Evolutionary conservation across 768 basidiomycete genomes (phyloP), one percentile per base, ranked within the genome.

Genomic region (Naganishia friedmannii): DNA sequence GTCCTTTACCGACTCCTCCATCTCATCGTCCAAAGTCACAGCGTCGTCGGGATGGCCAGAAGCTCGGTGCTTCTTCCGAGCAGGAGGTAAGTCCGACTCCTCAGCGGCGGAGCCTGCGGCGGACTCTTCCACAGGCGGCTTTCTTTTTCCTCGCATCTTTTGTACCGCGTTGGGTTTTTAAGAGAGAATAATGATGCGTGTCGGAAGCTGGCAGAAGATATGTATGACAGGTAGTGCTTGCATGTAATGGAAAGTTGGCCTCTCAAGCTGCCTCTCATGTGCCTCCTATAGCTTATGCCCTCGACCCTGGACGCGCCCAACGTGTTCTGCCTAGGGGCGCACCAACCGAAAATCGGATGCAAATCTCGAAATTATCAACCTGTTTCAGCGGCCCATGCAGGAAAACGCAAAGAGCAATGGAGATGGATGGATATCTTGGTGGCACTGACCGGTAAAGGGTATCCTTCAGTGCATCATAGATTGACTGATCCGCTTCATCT

Each of bases 141-240:
- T 63, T n/a, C 60, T 34, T n/a, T 63, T 63, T 45, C 60, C 60
- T 39, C n/a, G 37, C 60, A 63, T 63, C 6, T 29, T 42, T 8
- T 42, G 15, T 5, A 15, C 42, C 15, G 34, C 12, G 34, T n/a
- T n/a, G n/a, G n/a, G n/a, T n/a, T n/a, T n/a, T n/a, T 4, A 37
- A 37, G 34, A 5, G 34, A 37, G 34, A 12, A 4, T 37, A 12
- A 37, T 15, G 15, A 13, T 42, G 42, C 42, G 42, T 10, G 15
- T 42, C n/a, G 42, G 6, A 42, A 42, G 42, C 42, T 10, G 42
- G 15, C 4, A 42, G 7, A 42, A 8, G 42, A 42, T 42, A 42
- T 42, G 2, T 42, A 8, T 42, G 42, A 42, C 42, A 42, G 34
- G 34, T 37, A 5, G 15, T 42, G 42, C 34, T 37, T 37, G 17